phyloP scores from a whole-genome alignment of 2,329 filamentous ascomycete species.

The Alternaria panax region DNA sequence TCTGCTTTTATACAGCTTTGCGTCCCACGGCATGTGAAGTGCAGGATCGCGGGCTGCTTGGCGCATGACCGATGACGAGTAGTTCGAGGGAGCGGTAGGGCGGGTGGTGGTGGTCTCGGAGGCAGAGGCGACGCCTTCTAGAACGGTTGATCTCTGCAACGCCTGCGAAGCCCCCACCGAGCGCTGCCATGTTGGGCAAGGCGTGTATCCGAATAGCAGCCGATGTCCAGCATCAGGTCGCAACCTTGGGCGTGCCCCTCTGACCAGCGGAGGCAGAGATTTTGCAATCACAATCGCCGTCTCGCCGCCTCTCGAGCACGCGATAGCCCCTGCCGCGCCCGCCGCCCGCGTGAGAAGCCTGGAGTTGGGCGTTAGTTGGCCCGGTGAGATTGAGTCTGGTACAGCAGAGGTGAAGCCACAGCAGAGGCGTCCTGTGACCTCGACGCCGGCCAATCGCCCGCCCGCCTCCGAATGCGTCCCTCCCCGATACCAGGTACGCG shows the following conservation, averaged over 20 bases:
- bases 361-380: slow-evolving; percentile 1
- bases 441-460: slow-evolving; percentile 26
- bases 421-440: slow-evolving; percentile 24
- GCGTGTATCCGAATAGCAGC: slow-evolving; percentile 16
- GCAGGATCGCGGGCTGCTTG: background rate
- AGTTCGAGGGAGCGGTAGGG: background rate
- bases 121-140: slow-evolving; percentile 11
- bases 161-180: slow-evolving; percentile 12
- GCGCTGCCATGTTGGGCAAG: slow-evolving; percentile 13
- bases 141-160: slow-evolving; percentile 18
- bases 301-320: background rate
- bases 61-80: background rate
- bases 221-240: slow-evolving; percentile 6
- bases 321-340: background rate
- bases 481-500: slow-evolving; percentile 37
- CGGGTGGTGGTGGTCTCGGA: background rate
- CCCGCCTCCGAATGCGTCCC: slow-evolving; percentile 41
- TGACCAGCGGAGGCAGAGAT: slow-evolving; percentile 17
- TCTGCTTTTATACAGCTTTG: background rate
- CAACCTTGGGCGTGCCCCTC: slow-evolving; percentile 18
- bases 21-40: background rate
- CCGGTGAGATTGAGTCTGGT: slow-evolving; percentile 9
- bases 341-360: slow-evolving; percentile 2
- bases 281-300: slow-evolving; percentile 9
- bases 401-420: slow-evolving; percentile 4